Percentiles rank a stretch among this genome's conserved stretches.
Evolutionary conservation across 305 asterid species (phyloP).

Genomic region (Withania somnifera): DNA sequence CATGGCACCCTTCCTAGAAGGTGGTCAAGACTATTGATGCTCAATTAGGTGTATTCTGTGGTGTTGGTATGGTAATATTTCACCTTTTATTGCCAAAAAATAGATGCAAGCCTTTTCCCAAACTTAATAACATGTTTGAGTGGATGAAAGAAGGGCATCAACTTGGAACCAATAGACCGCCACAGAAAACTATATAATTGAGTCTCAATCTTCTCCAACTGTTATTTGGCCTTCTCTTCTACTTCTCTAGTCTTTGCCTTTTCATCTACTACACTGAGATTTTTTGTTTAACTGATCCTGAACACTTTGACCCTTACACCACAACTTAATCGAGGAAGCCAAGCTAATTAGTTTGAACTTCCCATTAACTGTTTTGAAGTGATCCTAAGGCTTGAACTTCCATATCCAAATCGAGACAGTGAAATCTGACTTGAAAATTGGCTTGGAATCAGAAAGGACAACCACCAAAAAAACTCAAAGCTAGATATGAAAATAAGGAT

Average conservation of each 20-base stretch:
- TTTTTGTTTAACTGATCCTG: background rate
- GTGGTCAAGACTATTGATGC: no score
- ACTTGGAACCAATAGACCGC: background rate
- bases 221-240: background rate
- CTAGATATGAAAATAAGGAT: no score
- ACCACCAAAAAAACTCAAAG: no score
- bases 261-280: no score
- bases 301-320: background rate
- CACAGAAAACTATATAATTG: background rate
- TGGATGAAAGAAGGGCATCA: background rate
- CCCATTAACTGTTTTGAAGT: background rate
- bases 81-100: no score
- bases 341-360: background rate
- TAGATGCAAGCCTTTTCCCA: background rate
- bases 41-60: no score
- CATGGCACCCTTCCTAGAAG: no score
- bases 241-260: background rate
- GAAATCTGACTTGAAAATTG: no score
- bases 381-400: background rate
- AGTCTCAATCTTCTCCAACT: background rate
- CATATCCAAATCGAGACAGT: no score
- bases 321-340: background rate
- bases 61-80: no score
- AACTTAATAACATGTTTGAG: background rate
- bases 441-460: no score